Conservation (phyloP, 2,329 filamentous ascomycete species). For the Gnomoniopsis smithogilvyi region DNA sequence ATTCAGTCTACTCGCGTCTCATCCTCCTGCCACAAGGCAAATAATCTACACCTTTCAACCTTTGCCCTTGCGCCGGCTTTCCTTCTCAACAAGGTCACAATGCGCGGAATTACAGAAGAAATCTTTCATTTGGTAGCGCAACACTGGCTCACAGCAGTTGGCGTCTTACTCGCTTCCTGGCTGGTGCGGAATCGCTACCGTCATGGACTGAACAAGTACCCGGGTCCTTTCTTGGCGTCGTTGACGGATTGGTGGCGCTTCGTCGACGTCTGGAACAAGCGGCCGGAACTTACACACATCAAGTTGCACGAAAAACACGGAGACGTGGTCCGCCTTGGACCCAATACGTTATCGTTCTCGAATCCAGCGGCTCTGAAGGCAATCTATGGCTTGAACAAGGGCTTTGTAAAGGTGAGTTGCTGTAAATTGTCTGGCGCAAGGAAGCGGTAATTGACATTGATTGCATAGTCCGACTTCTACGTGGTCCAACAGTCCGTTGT, state of each 20-base stretch:
- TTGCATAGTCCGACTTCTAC: slow-evolving; percentile 69
- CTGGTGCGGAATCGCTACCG: slow-evolving; percentile 48
- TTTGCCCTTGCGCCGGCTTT: not conserved
- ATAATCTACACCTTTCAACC: not conserved
- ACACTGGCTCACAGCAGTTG: slow-evolving; percentile 41
- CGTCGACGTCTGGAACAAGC: slow-evolving; percentile 61
- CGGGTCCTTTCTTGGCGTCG: slow-evolving; percentile 67
- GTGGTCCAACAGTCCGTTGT: slow-evolving; percentile 72
- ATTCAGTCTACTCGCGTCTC: not conserved
- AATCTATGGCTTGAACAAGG: slow-evolving; percentile 74
- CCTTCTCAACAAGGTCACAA: not conserved
- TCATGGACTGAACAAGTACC: slow-evolving; percentile 65
- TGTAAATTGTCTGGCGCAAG: too few species aligned
- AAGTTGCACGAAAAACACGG: slow-evolving; percentile 43
- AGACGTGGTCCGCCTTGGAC: slow-evolving; percentile 34
- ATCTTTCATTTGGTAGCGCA: slow-evolving; percentile 33
- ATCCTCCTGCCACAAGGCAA: not conserved
- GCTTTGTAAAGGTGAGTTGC: slow-evolving; percentile 70
- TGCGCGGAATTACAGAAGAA: slow-evolving; percentile 28
- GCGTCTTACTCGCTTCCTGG: slow-evolving; percentile 34
- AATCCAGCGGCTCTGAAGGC: slow-evolving; percentile 16
- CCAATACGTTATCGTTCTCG: slow-evolving; percentile 36
- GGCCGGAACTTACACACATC: slow-evolving; percentile 66
- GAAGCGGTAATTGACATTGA: not conserved
- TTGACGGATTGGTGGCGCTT: slow-evolving; percentile 74